These are phyloP conservation scores for Massariosphaeria phaeospora DNA, from an alignment of 495 filamentous ascomycete genomes.

Conservation along the genomic window DNA sequence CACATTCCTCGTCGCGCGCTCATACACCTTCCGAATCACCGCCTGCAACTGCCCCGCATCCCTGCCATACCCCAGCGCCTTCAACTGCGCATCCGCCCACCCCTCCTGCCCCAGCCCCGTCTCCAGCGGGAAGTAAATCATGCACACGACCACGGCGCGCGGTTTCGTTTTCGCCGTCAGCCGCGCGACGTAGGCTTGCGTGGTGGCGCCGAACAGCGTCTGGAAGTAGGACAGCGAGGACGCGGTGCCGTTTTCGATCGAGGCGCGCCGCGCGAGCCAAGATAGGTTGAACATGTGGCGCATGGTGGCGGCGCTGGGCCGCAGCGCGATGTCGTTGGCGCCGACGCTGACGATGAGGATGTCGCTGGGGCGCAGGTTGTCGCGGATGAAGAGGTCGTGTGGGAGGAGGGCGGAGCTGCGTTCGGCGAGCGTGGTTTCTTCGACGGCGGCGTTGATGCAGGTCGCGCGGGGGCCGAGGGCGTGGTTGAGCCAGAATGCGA, in stretches of 20 bases:
- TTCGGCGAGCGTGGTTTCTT: slow-evolving; percentile 32
- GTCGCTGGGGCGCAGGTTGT: slow-evolving; percentile 32
- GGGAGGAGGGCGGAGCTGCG: slow-evolving; percentile 27
- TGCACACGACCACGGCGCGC: slow-evolving; percentile 36
- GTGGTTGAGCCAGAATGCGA: slow-evolving; percentile 40
- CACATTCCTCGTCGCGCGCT: slow-evolving; percentile 32
- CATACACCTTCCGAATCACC: slow-evolving; percentile 36
- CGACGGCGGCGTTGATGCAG: slow-evolving; percentile 34
- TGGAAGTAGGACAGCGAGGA: slow-evolving; percentile 33
- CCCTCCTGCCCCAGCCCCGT: slow-evolving; percentile 21
- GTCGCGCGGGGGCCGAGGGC: slow-evolving; percentile 32
- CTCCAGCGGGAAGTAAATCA: slow-evolving; percentile 40
- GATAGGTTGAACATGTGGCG: slow-evolving; percentile 34
- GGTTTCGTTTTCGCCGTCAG: slow-evolving; percentile 33
- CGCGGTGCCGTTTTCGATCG: slow-evolving; percentile 31
- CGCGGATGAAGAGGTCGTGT: slow-evolving; percentile 38
- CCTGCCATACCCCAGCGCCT: slow-evolving; percentile 31
- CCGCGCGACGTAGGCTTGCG: slow-evolving; percentile 26
- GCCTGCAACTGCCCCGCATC: slow-evolving; percentile 34
- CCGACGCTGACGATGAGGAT: slow-evolving; percentile 39
- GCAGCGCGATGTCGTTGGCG: slow-evolving; percentile 38
- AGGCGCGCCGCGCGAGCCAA: slow-evolving; percentile 27
- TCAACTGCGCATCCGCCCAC: slow-evolving; percentile 36
- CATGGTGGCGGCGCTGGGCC: slow-evolving; percentile 29
- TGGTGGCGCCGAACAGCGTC: slow-evolving; percentile 28